Conservation (phyloP, 495 filamentous ascomycete species). For the Aspergillus bridgeri region DNA sequence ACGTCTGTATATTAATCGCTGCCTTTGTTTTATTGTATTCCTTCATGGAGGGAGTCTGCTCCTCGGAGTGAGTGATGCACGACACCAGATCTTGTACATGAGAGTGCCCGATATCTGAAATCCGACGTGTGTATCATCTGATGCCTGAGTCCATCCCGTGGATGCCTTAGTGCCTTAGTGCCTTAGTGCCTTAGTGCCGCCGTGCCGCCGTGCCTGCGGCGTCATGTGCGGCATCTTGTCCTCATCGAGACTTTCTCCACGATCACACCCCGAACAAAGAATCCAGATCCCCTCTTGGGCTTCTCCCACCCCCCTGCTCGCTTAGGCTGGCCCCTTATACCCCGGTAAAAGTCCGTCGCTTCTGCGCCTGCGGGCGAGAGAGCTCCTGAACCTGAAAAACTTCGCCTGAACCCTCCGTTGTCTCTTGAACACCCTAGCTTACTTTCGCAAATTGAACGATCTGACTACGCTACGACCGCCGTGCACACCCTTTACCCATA, state of each 20-base stretch:
- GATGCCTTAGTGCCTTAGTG: background rate
- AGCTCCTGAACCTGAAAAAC: conserved; percentile 5
- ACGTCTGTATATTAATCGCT: conserved; percentile 1
- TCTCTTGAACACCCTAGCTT: background rate
- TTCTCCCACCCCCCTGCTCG: background rate
- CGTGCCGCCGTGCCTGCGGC: background rate
- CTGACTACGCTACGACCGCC: background rate
- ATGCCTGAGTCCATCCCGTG: no score
- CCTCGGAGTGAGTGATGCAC: background rate
- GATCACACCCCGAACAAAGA: background rate
- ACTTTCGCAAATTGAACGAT: background rate
- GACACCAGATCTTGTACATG: background rate
- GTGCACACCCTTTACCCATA: background rate
- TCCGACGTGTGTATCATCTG: background rate
- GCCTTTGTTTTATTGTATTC: background rate
- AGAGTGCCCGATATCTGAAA: background rate
- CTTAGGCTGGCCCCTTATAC: background rate
- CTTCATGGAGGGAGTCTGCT: background rate
- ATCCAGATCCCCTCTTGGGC: background rate
- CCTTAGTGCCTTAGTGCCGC: background rate
- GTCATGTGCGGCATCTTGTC: background rate
- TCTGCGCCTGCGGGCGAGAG: conserved; percentile 22
- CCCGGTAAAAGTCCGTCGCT: conserved; percentile 4
- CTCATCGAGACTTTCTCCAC: background rate
- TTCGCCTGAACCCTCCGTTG: no score